These are phyloP conservation scores for Xylariaceae sp. DNA, from an alignment of 2,329 filamentous ascomycete genomes.

Conservation along the genomic window DNA sequence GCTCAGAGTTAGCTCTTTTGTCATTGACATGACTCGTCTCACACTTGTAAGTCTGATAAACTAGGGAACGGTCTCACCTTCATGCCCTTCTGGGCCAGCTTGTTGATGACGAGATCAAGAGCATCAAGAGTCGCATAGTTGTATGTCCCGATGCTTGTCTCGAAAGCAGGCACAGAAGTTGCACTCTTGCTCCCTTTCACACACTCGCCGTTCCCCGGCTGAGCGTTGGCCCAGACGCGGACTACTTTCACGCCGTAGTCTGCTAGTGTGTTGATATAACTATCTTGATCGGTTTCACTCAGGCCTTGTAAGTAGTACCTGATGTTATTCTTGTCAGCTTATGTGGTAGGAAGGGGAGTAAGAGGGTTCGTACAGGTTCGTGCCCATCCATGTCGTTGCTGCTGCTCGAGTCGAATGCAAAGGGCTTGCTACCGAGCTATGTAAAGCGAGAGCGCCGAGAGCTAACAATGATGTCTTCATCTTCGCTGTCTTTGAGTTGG, in stretches of 20 bases:
- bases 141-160: conserved; percentile 24
- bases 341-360: background rate
- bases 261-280: conserved; percentile 26
- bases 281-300: conserved; percentile 23
- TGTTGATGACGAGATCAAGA: conserved; percentile 27
- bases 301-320: conserved; percentile 29
- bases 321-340: background rate
- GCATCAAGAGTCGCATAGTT: conserved; percentile 26
- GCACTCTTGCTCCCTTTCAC: conserved; percentile 27
- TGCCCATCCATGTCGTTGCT: background rate
- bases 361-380: background rate
- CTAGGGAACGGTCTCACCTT: conserved; percentile 11
- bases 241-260: conserved; percentile 27
- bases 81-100: conserved; percentile 27
- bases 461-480: background rate
- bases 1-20: too few relatives aligned
- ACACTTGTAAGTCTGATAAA: too few relatives aligned
- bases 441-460: background rate
- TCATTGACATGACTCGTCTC: too few relatives aligned
- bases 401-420: background rate
- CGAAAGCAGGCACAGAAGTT: conserved; percentile 17
- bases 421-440: background rate
- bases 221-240: conserved; percentile 28
- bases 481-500: background rate
- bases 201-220: conserved; percentile 17